These are phyloP conservation scores for Prunus davidiana DNA, from an alignment of 306 rosid genomes.

Conservation along the genomic window DNA sequence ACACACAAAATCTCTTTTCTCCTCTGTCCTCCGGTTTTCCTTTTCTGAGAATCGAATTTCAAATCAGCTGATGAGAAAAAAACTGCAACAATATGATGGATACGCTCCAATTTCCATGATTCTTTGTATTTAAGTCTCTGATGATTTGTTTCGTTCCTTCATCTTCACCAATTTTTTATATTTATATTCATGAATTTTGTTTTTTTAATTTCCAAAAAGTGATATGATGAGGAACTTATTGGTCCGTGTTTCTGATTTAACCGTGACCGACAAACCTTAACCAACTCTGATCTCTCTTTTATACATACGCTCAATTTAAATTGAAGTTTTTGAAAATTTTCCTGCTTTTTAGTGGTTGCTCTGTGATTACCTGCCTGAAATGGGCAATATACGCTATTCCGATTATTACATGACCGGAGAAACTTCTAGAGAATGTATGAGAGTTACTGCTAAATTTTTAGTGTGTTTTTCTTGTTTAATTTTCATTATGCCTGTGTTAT, in stretches of 20 bases:
- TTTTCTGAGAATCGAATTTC: neutral
- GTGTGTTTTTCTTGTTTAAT: accelerated
- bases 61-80: constrained; percentile 64
- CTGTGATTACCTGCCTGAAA: constrained; percentile 58
- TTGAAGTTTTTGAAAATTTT: neutral
- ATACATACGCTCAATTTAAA: neutral
- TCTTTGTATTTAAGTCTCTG: constrained; percentile 86
- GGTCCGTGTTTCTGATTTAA: constrained; percentile 81
- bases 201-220: neutral
- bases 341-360: constrained; percentile 22
- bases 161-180: no score
- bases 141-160: constrained; percentile 26
- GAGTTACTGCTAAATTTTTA: constrained; percentile 14
- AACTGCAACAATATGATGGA: constrained; percentile 95
- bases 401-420: constrained; percentile 41
- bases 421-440: constrained; percentile 17
- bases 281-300: constrained; percentile 54
- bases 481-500: neutral
- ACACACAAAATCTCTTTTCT: no score
- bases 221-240: constrained; percentile 60
- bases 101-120: constrained; percentile 46
- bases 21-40: no score
- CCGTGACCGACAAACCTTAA: constrained; percentile 54
- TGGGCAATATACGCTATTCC: constrained; percentile 87
- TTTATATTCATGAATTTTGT: neutral